Evolutionary conservation across 73 alveolate genomes (phyloP).

Genomic region (Paramecium octaurelia): DNA sequence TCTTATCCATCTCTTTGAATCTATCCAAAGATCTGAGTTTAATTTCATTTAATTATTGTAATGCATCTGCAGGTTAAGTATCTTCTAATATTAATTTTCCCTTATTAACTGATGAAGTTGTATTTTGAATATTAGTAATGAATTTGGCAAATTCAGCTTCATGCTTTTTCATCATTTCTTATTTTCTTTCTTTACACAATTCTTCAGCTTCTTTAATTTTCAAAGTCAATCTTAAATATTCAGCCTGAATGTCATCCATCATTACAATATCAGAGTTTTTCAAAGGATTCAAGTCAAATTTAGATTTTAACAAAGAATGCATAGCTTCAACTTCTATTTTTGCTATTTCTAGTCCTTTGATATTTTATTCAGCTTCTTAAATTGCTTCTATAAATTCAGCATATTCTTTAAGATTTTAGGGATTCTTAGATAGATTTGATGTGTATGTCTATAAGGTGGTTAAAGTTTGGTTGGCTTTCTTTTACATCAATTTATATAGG

Average conservation of each 20-base stretch:
- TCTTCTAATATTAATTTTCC: slow-evolving; percentile 50
- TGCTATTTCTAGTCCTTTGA: slow-evolving; percentile 68
- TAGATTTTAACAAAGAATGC: slow-evolving; percentile 58
- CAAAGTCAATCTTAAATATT: slow-evolving; percentile 2
- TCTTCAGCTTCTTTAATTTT: slow-evolving; percentile 56
- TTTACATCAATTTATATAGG: slow-evolving; percentile 70
- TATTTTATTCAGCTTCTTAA: slow-evolving; percentile 60
- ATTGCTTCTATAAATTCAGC: slow-evolving; percentile 70
- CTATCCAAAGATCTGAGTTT: slow-evolving; percentile 31
- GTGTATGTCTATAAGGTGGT: slow-evolving; percentile 56
- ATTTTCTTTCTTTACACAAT: slow-evolving; percentile 38
- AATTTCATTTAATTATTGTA: slow-evolving; percentile 35
- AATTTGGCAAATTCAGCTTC: slow-evolving; percentile 50
- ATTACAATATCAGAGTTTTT: slow-evolving; percentile 5
- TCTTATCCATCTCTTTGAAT: slow-evolving; percentile 45
- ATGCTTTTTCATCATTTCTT: slow-evolving; percentile 48
- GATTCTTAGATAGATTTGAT: slow-evolving; percentile 59
- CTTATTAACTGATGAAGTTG: slow-evolving; percentile 39
- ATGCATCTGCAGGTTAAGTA: slow-evolving; percentile 52
- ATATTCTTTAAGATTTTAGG: slow-evolving; percentile 68
- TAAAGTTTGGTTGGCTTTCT: slow-evolving; percentile 69
- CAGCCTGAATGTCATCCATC: slow-evolving; percentile 55
- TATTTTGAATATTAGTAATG: neutral
- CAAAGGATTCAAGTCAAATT: slow-evolving; percentile 42
- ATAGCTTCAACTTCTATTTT: slow-evolving; percentile 73